A percentile compares a stretch with the other conserved stretches of the same genome.
These are phyloP conservation scores for Astragalus glycyphyllos DNA, from an alignment of 306 rosid species.

Conservation along the genomic window DNA sequence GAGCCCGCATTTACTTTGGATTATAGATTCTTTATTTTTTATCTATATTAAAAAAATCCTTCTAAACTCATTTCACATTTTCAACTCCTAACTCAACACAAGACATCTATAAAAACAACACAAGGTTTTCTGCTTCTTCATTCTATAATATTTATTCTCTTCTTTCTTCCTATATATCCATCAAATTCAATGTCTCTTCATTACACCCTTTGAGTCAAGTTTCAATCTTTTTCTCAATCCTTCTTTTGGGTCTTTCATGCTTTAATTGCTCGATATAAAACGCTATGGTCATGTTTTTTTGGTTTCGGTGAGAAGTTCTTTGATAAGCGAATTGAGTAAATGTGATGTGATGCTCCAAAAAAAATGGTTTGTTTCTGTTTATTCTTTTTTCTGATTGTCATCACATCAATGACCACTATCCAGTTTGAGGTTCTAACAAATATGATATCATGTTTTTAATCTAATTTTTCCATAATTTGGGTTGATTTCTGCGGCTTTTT, in stretches of 20 bases:
- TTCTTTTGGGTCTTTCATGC: background rate
- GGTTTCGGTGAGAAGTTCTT: slow-evolving; percentile 8
- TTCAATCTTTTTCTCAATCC: slow-evolving; percentile 38
- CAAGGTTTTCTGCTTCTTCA: background rate
- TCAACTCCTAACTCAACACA: background rate
- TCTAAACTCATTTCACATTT: background rate
- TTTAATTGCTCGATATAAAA: background rate
- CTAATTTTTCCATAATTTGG: too few species aligned
- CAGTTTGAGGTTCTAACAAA: too few species aligned
- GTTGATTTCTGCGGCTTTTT: background rate
- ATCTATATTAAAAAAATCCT: background rate
- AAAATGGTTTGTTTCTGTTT: slow-evolving; percentile 50
- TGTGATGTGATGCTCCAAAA: background rate
- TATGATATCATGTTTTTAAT: too few species aligned
- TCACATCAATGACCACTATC: too few species aligned
- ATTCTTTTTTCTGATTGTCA: background rate
- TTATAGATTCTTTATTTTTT: too few species aligned
- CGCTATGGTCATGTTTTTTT: background rate
- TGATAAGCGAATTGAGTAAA: background rate
- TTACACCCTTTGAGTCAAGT: background rate
- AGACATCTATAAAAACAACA: background rate
- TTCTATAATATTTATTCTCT: background rate
- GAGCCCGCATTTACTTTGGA: too few species aligned
- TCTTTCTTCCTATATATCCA: background rate
- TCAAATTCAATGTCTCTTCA: background rate